phyloP scores from a whole-genome alignment of 192 early-diverging fungal genomes.

The Linnemannia exigua region DNA sequence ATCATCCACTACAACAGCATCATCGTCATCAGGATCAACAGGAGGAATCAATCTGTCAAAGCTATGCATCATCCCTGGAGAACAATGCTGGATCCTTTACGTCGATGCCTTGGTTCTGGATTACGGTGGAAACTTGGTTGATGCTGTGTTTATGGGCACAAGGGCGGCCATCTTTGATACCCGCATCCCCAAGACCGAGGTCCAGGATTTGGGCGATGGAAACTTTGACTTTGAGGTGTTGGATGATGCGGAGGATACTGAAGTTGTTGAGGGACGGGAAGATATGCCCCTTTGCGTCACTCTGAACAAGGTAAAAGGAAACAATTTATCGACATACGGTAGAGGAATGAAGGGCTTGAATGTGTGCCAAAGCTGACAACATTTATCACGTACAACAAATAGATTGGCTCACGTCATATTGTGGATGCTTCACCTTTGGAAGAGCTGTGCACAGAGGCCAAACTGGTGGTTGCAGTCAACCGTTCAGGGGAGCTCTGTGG shows the following conservation, averaged over 20 bases:
- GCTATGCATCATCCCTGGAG: slow-evolving; percentile 92
- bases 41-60: slow-evolving; percentile 88
- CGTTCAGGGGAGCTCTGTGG: slow-evolving; percentile 85
- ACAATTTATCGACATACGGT: too few relatives aligned
- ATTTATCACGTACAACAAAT: not conserved
- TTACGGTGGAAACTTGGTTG: slow-evolving; percentile 88
- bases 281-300: slow-evolving; percentile 89
- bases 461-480: slow-evolving; percentile 87
- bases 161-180: slow-evolving; percentile 93
- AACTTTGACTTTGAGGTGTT: slow-evolving; percentile 93
- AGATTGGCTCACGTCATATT: slow-evolving; percentile 88
- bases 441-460: slow-evolving; percentile 88
- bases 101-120: slow-evolving; percentile 94
- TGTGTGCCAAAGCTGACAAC: not conserved
- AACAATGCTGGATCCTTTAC: slow-evolving; percentile 92
- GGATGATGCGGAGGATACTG: slow-evolving; percentile 89
- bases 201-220: slow-evolving; percentile 86
- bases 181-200: slow-evolving; percentile 83
- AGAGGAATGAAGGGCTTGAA: too few relatives aligned
- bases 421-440: slow-evolving; percentile 92
- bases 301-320: slow-evolving; percentile 89
- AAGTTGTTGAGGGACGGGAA: slow-evolving; percentile 81
- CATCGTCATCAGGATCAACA: slow-evolving; percentile 38
- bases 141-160: slow-evolving; percentile 87
- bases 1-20: slow-evolving; percentile 14